Base-by-base conservation (phyloP, 176 grass and related monocot genomes). In the Musa acuminata region DNA sequence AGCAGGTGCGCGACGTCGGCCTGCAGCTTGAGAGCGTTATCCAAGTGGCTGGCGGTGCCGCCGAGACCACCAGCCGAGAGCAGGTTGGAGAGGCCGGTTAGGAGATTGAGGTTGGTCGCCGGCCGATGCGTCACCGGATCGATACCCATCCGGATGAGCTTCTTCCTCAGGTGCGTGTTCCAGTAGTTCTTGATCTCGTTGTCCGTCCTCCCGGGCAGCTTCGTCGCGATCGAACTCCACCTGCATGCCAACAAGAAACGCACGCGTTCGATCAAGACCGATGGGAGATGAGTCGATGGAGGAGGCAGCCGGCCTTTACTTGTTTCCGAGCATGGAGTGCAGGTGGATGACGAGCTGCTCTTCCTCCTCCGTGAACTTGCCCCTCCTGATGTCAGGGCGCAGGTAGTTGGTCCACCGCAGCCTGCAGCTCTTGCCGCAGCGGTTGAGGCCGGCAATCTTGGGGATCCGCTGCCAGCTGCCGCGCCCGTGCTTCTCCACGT, bases 401-500 rank as follows among this genome's bases (percentile, higher is more conserved):
- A 75, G 72, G 72, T 75, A 58, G 51, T 75, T 75, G 54, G 72
- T 58, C 72, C 72, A 75, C 13, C 72, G 53, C 25, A 75, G 72
- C 23, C 72, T 21, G 54, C 72, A 75, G 72, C 72, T 75, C 72
- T 75, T 75, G 14, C 72, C 72, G 72, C 72, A 75, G 25, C 72
- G 72, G 53, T 75, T 75, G 13, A 75, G 72, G 25, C 72, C 72
- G 13, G 43, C 68, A 1, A 71, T 48, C 16, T 8, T 20, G 12
- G 68, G 68, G 8, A 71, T 20, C 43, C 68, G 48, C 68, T 51
- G 68, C 68, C 68, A 71, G 35, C 43, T 71, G 14, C 68, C 68
- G 43, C 49, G 25, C 7, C 72, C 72, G 23, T 75, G 52, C 72
- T 75, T 43, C 54, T 59, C 19, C 25, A 75, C 53, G 72, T 58